Percentiles rank a stretch among this genome's conserved stretches.
Evolutionary conservation across 2,329 filamentous ascomycete genomes (phyloP).

Genomic region (Aspergillus aculeatinus): DNA sequence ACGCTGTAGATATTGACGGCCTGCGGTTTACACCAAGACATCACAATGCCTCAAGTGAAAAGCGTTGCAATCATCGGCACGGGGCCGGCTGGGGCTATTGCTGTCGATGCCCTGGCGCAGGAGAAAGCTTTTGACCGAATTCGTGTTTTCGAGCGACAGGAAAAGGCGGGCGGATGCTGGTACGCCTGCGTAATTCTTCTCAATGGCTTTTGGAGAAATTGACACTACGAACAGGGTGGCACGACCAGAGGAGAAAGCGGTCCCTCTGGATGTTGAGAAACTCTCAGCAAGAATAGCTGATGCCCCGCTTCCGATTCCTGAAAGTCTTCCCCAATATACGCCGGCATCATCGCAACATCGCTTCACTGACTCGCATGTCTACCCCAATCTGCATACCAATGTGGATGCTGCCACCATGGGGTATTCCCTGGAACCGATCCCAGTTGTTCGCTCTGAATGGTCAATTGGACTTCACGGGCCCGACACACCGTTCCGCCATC

Average conservation of each 20-base stretch:
- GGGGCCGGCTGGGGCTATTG: conserved; percentile 60
- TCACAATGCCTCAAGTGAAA: conserved; percentile 23
- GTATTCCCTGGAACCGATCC: conserved; percentile 58
- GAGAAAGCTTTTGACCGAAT: conserved; percentile 60
- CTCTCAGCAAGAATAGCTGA: conserved; percentile 54
- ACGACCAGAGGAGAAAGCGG: conserved; percentile 37
- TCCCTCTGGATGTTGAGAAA: conserved; percentile 46
- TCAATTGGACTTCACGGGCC: conserved; percentile 53
- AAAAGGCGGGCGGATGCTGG: conserved; percentile 62
- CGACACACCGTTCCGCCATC: conserved; percentile 62
- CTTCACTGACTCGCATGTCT: conserved; percentile 60
- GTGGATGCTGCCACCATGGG: conserved; percentile 60
- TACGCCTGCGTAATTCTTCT: conserved; percentile 31
- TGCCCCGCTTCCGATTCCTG: conserved; percentile 49
- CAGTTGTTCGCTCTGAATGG: conserved; percentile 42
- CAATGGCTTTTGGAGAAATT: not conserved
- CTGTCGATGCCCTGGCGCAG: conserved; percentile 59
- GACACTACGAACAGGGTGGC: conserved; percentile 27
- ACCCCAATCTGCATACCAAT: conserved; percentile 66
- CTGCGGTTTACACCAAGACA: not conserved
- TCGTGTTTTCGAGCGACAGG: conserved; percentile 62
- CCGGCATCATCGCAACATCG: conserved; percentile 48
- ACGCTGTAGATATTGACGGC: not conserved
- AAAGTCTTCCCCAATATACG: conserved; percentile 48
- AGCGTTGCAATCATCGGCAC: conserved; percentile 61